Evolutionary conservation across 139 green algal species (phyloP), one percentile per base, ranked within the genome.

Genomic region (Tetraselmis chui): DNA sequence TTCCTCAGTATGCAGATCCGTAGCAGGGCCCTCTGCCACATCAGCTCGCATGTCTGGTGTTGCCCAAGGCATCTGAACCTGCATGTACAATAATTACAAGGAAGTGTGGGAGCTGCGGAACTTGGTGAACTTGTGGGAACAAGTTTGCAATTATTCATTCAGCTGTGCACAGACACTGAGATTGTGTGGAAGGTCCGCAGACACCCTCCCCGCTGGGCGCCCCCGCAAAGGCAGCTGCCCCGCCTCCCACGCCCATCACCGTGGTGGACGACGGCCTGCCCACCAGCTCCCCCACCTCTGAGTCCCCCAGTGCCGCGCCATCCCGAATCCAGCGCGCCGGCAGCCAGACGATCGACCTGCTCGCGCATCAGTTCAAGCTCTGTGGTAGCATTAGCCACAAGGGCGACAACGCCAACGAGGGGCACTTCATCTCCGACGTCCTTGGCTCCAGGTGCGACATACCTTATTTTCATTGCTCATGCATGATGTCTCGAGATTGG

Each of bases 391-490:
- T 89, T 1, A 81, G 80, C n/a, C 86, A 90, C 81, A 59, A 81
- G 59, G 86, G 86, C 0, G 74, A 75, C 1, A 59, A 80, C 1
- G 86, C 84, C 11, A 78, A 79, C 11, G 82, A 59, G 2, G 87
- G 87, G 1, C 87, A 90, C 81, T 90, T 89, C 82, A 86, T 85
- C 0, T 78, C 85, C 1, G 87, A 89, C 29, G 82, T 87, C 2
- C 32, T 75, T 23, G 83, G 77, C 28, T 30, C 81, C 28, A 30
- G 75, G 27, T 67, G 45, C 5, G 45, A 18, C 45, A 67, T 5
- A 5, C 18, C 11, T 25, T 5, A 18, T 5, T 67, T 67, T 67
- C 45, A 25, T 5, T 5, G 5, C 11, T 67, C 45, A 67, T n/a
- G n/a, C n/a, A n/a, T n/a, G n/a, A n/a, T n/a, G n/a, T n/a, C n/a